Base-by-base conservation (phyloP, 139 green algal genomes). In the Micromonas pusilla region DNA sequence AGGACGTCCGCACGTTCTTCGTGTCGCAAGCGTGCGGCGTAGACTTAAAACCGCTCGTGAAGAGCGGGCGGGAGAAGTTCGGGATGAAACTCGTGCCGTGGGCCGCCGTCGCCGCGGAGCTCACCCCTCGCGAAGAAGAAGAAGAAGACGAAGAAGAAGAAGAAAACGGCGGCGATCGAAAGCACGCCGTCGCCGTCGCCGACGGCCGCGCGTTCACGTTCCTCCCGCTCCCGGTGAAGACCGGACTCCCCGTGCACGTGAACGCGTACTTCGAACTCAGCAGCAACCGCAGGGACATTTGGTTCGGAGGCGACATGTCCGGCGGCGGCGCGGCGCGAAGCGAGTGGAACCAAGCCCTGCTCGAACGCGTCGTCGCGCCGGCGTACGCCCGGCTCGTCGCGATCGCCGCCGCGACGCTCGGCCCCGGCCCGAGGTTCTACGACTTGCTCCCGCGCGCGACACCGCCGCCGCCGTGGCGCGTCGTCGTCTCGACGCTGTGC, bases 241-340 rank as follows among this genome's bases (percentile, higher is more conserved):
- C 84, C 0, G 85, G 84, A 16, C 83, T 93, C 52, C 89, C 88
- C 36, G 82, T 90, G 6, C 88, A 92, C 39, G 80, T 93, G 72
- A 93, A 93, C 78, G 87, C 79, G 31, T 90, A 88, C 78, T 92
- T 92, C 77, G 88, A 92, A 81, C 83, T 92, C 20, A 88, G 81
- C 31, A 81, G 67, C 66, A 90, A 90, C 70, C 78, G 87, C 19
- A 39, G 88, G 2, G 88, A 90, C 71, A 85, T 90, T 32, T 90
- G 90, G 90, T 83, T 88, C 73, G 90, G 87, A 13, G 75, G 77
- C 16, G 89, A 92, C 81, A 88, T 93, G 85, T 68, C 83, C 0
- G 88, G 89, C 4, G 78, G 81, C 4, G 87, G 89, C 34, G 57
- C 82, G 19, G 73, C 83, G n/a, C 81, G 90, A 6, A 88, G 87